phyloP scores from a whole-genome alignment of 75 land plant genomes.

The Sequoia sempervirens region DNA sequence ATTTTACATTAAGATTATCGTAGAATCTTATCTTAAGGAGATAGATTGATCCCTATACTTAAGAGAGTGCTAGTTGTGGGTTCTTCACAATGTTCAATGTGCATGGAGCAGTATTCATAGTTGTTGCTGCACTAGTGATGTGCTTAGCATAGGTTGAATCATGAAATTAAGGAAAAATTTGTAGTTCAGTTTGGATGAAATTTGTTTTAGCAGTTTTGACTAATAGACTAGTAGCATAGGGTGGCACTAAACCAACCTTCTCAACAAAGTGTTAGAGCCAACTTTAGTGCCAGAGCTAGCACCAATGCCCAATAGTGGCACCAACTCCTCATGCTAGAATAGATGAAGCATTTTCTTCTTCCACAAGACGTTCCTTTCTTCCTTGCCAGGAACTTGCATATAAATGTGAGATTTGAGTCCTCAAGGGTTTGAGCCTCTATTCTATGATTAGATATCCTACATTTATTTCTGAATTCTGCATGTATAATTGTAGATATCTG shows the following conservation, averaged over 20 bases:
- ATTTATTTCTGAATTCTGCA: background rate
- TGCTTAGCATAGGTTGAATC: background rate
- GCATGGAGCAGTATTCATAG: background rate
- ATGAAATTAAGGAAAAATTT: no score
- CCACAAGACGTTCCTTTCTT: background rate
- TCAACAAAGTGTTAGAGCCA: no score
- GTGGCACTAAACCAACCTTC: no score
- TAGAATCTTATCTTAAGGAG: background rate
- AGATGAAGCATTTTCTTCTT: background rate
- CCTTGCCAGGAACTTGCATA: background rate
- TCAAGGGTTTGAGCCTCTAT: background rate
- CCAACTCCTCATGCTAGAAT: background rate
- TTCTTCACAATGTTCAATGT: background rate
- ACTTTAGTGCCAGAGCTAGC: background rate
- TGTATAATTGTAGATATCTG: background rate
- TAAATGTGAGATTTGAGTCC: background rate
- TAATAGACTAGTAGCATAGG: background rate
- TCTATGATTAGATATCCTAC: background rate
- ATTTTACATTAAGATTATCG: background rate
- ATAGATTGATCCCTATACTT: background rate
- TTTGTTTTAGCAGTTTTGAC: background rate
- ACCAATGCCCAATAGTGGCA: background rate
- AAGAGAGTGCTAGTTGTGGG: background rate
- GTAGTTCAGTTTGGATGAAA: background rate
- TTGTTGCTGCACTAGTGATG: background rate